Evolutionary conservation across 129 eudicot species (phyloP).

Genomic region (Lactuca sativa): DNA sequence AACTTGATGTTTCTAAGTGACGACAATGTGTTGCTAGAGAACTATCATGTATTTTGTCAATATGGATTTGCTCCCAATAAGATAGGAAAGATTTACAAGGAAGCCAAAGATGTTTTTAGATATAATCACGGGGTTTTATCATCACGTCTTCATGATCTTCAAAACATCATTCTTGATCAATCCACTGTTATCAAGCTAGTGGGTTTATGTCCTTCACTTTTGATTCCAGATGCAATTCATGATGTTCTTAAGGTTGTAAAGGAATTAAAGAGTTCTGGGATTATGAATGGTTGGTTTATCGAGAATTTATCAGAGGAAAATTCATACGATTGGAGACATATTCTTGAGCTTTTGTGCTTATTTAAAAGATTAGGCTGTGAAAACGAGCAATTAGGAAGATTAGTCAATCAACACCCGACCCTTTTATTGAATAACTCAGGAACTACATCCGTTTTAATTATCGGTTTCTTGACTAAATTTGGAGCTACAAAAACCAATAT

Average conservation of each 20-base stretch:
- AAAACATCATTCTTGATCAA: slow-evolving; percentile 42
- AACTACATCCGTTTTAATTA: slow-evolving; percentile 25
- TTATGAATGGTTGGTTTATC: slow-evolving; percentile 53
- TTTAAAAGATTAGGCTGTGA: slow-evolving; percentile 45
- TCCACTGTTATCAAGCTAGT: slow-evolving; percentile 48
- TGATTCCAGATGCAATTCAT: slow-evolving; percentile 30
- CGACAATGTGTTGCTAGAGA: slow-evolving; percentile 62
- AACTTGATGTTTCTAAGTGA: slow-evolving; percentile 60
- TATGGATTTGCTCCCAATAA: slow-evolving; percentile 60
- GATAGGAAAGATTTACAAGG: slow-evolving; percentile 75
- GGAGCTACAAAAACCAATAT: slow-evolving; percentile 52
- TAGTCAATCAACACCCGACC: slow-evolving; percentile 45
- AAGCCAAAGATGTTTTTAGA: slow-evolving; percentile 55
- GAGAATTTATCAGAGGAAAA: slow-evolving; percentile 46
- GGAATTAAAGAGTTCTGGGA: slow-evolving; percentile 44
- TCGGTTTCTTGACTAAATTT: slow-evolving; percentile 59
- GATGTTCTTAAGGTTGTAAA: slow-evolving; percentile 34
- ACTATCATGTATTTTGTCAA: slow-evolving; percentile 60
- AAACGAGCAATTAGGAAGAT: slow-evolving; percentile 37
- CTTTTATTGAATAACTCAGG: slow-evolving; percentile 62
- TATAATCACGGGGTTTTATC: slow-evolving; percentile 50
- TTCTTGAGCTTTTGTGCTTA: slow-evolving; percentile 47
- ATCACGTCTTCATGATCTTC: slow-evolving; percentile 48
- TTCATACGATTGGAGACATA: slow-evolving; percentile 54
- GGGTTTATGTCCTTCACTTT: slow-evolving; percentile 54